phyloP scores from a whole-genome alignment of 2,329 filamentous ascomycete genomes.

The Sporothrix globosa region DNA sequence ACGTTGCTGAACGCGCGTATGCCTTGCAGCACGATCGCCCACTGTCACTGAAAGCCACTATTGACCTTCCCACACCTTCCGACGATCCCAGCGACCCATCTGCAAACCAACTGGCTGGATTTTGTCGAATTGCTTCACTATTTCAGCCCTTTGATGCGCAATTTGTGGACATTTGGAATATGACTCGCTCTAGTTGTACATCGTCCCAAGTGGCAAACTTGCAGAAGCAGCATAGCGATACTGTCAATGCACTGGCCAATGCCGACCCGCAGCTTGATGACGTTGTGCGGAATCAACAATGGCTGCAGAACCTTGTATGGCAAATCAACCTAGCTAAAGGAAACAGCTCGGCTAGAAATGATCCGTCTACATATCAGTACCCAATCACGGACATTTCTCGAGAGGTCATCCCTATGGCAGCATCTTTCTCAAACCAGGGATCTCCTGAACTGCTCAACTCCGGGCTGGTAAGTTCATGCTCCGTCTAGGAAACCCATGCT shows the following conservation, averaged over 20 bases:
- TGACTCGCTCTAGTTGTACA: constrained; percentile 61
- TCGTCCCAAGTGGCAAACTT: constrained; percentile 60
- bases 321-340: constrained; percentile 59
- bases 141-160: constrained; percentile 69
- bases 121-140: constrained; percentile 63
- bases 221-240: constrained; percentile 65
- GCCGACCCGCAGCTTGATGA: constrained; percentile 60
- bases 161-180: constrained; percentile 68
- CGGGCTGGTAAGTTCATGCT: constrained; percentile 62
- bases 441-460: constrained; percentile 72
- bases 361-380: constrained; percentile 55
- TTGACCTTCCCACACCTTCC: constrained; percentile 64
- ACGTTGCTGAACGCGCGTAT: constrained; percentile 72
- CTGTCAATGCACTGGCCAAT: constrained; percentile 56
- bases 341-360: constrained; percentile 48
- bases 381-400: constrained; percentile 61
- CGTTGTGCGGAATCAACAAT: constrained; percentile 63
- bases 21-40: constrained; percentile 71
- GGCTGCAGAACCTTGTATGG: constrained; percentile 67
- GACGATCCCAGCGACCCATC: constrained; percentile 63
- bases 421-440: constrained; percentile 70
- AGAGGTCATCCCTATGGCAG: constrained; percentile 68
- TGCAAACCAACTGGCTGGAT: constrained; percentile 57
- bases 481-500: background rate
- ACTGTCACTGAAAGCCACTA: constrained; percentile 69